Base-by-base conservation (phyloP, 2,329 filamentous ascomycete species). In the Tolypocladium cylindrosporum region DNA sequence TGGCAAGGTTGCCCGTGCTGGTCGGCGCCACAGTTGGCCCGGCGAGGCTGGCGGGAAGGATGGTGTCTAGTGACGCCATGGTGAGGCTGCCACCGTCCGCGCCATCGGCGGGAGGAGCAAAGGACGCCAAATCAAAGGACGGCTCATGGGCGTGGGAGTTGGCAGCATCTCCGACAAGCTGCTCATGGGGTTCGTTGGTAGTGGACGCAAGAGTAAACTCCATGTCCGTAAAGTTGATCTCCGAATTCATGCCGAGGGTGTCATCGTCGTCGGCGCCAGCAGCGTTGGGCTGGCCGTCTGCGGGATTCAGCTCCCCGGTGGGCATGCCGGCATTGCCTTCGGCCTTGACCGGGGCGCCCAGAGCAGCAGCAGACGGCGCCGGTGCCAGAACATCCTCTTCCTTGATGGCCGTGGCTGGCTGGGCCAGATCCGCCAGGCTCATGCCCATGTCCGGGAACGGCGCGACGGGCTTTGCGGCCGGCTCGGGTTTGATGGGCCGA, bases 371-470 rank as follows among this genome's bases (percentile, higher is more conserved):
- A 56, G 50, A 21, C 24, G 50, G 31, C 14, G 37, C 40, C 13
- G 45, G 59, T 4, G 55, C 54, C 39, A 60, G 51, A 3, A 57
- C 55, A 16, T 59, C 50, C 39, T 68, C 66, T 16, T 66, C 61
- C 55, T 69, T 69, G 39, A 67, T 57, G 10, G 51, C 48, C 4
- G 59, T 53, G 14, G 63, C 59, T 19, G 60, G 37, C 27, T 65
- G 64, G 8, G 60, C 50, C 7, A 61, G 11, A 11, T 69, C 67
- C 50, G 72, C 63, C 60, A 74, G 74, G 36, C 72, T 77, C 69
- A 81, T 74, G 36, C 79, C 79, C 79, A 83, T 83, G 61, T 83
- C 79, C 2, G 81, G 78, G 61, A 84, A 78, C 0, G 82, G 77
- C 19, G 82, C 82, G 55, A 80, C 73, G 16, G 78, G 73, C 63